These are phyloP conservation scores for Dendrobium huoshanense DNA, from an alignment of 106 monocot genomes.

Conservation along the genomic window DNA sequence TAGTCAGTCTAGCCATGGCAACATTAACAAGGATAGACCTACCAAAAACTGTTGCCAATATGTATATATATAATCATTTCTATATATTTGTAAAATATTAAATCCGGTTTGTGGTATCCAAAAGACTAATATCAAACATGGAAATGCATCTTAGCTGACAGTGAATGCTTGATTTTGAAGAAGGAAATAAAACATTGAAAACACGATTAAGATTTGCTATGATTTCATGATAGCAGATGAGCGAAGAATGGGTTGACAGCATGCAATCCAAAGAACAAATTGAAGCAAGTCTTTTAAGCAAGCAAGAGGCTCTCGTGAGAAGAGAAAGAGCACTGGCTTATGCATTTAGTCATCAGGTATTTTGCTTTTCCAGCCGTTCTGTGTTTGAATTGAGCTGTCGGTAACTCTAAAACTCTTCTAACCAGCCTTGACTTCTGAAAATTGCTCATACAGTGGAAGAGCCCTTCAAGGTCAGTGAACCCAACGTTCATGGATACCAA, in stretches of 20 bases:
- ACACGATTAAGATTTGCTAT: no score
- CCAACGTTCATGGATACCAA: slow-evolving; percentile 71
- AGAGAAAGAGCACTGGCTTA: slow-evolving; percentile 94
- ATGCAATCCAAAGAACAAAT: slow-evolving; percentile 82
- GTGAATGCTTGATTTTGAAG: not conserved
- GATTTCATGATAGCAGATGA: slow-evolving; percentile 39
- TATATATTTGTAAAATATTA: no score
- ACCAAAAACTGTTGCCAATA: no score
- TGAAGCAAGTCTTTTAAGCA: slow-evolving; percentile 69
- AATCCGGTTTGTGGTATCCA: no score
- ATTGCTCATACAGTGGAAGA: slow-evolving; percentile 58
- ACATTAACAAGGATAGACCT: no score
- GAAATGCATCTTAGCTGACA: not conserved
- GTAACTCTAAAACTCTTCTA: not conserved
- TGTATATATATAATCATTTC: no score
- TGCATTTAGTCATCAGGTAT: slow-evolving; percentile 95
- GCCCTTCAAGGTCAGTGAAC: slow-evolving; percentile 58
- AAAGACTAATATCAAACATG: no score
- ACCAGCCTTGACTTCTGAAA: not conserved
- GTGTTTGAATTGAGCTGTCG: no score
- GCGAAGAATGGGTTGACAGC: slow-evolving; percentile 93
- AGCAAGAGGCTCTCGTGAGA: slow-evolving; percentile 85
- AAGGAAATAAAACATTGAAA: not conserved
- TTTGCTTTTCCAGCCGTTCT: not conserved
- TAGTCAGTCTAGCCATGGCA: no score